phyloP scores from a whole-genome alignment of 257 asterid species.

The Solanum chilense region DNA sequence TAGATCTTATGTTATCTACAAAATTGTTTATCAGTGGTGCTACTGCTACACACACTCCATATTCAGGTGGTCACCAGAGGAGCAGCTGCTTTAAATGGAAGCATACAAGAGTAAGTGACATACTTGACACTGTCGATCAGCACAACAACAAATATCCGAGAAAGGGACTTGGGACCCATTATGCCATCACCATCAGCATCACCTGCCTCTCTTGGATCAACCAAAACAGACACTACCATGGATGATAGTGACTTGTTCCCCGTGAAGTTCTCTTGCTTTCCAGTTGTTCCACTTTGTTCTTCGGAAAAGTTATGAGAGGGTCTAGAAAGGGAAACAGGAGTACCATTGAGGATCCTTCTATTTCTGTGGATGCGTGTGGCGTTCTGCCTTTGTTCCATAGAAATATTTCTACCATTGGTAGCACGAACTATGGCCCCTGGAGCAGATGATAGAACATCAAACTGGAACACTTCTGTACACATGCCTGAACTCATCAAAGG shows the following conservation, averaged over 20 bases:
- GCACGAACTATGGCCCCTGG: constrained; percentile 73
- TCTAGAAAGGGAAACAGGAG: constrained; percentile 39
- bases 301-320: constrained; percentile 49
- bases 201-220: constrained; percentile 71
- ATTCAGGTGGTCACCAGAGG: constrained; percentile 48
- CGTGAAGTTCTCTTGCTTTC: constrained; percentile 34
- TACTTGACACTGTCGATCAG: constrained; percentile 67
- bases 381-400: constrained; percentile 34
- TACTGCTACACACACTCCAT: neutral
- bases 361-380: constrained; percentile 36
- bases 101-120: constrained; percentile 77
- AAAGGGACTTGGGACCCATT: constrained; percentile 56
- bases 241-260: constrained; percentile 41
- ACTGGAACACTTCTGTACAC: constrained; percentile 98
- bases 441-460: constrained; percentile 61
- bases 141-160: constrained; percentile 73
- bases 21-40: constrained; percentile 14
- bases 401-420: constrained; percentile 29
- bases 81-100: constrained; percentile 58
- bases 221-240: constrained; percentile 83
- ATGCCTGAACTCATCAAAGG: constrained; percentile 89
- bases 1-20: constrained; percentile 33
- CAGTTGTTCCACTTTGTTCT: constrained; percentile 21
- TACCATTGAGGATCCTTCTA: constrained; percentile 64
- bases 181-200: constrained; percentile 59